Conservation (phyloP, 345 rosid species). For the Acer negundo region DNA sequence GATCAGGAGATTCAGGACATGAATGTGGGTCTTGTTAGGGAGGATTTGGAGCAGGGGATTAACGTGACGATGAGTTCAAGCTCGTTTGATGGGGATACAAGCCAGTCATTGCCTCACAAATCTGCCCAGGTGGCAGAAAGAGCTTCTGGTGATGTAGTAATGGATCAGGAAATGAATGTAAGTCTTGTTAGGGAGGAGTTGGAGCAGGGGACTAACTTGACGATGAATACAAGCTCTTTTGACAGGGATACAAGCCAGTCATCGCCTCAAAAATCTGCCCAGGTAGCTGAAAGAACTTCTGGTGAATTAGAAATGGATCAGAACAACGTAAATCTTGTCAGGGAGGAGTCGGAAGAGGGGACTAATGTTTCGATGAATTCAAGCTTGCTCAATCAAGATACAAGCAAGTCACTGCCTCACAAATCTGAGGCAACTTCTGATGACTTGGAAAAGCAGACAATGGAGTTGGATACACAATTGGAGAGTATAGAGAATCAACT, state of each 20-base stretch:
- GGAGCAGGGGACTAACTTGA: background rate
- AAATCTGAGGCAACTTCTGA: constrained; percentile 7
- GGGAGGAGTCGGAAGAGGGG: constrained; percentile 15
- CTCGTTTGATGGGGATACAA: background rate
- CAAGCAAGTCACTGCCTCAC: background rate
- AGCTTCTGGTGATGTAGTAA: background rate
- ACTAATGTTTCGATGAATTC: constrained; percentile 6
- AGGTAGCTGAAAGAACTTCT: constrained; percentile 2
- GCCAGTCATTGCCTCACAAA: background rate
- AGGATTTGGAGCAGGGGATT: background rate
- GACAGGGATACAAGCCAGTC: constrained; percentile 1
- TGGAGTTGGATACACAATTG: constrained; percentile 22
- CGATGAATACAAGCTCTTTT: background rate
- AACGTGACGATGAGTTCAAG: background rate
- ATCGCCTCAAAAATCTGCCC: background rate
- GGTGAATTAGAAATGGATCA: constrained; percentile 1
- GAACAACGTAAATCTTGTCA: constrained; percentile 2
- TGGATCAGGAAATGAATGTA: background rate
- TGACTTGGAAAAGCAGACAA: constrained; percentile 19
- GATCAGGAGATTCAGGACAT: background rate
- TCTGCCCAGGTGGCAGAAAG: background rate
- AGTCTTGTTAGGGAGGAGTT: constrained; percentile 7
- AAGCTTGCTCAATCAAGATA: background rate
- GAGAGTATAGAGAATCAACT: constrained; percentile 15
- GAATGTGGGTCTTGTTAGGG: background rate